Base-by-base conservation (phyloP, 148 eudicot genomes). In the Nyssa sinensis region DNA sequence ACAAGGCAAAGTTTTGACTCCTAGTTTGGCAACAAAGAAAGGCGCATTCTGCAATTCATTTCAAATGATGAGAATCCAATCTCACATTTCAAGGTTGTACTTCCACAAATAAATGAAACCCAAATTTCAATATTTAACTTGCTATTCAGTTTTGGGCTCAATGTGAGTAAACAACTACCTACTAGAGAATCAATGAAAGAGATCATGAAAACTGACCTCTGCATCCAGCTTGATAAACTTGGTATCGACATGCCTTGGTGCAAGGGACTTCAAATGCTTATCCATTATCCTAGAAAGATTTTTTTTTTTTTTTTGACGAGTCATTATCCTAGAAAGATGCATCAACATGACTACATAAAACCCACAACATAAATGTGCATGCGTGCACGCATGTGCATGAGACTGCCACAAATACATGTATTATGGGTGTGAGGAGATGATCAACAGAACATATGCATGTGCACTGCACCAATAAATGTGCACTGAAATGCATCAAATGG, bases 281-380 rank as follows among this genome's bases (percentile, higher is more conserved):
- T 93, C 97, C 91, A 90, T 87, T 77, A 93, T 93, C 89, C 93
- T 93, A 81, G 69, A 57, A n/a, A n/a, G n/a, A n/a, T n/a, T n/a
- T n/a, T n/a, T n/a, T n/a, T n/a, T n/a, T n/a, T n/a, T n/a, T n/a
- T n/a, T n/a, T n/a, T n/a, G n/a, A n/a, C n/a, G n/a, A n/a, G n/a
- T n/a, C n/a, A n/a, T n/a, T n/a, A n/a, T n/a, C n/a, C n/a, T n/a
- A n/a, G n/a, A n/a, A 60, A 78, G 57, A 60, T 65, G 21, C n/a
- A 29, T 62, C 8, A 11, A 39, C 58, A 41, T 41, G 67, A 66
- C 14, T 7, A 21, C n/a, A 12, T 41, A 41, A 44, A 30, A 62
- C 8, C 25, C 11, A 39, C 12, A 41, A 25, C 27, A 62, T n/a
- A n/a, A n/a, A n/a, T n/a, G n/a, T n/a, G n/a, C n/a, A n/a, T n/a